Evolutionary conservation across 2,329 filamentous ascomycete species (phyloP).

Genomic region (Pyricularia pennisetigena): DNA sequence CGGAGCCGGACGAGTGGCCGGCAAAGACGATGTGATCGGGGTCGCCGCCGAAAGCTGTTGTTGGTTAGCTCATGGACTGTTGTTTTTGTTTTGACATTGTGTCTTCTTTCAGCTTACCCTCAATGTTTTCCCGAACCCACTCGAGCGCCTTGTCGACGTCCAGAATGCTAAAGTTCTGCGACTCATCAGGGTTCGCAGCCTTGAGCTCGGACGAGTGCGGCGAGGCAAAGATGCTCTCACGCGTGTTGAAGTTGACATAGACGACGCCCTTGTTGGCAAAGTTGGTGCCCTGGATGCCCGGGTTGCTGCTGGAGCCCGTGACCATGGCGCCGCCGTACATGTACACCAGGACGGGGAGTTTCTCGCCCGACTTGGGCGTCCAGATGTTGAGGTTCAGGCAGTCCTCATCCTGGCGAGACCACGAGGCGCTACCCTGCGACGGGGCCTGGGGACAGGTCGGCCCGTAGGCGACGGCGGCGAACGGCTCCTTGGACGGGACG

Average conservation of each 20-base stretch:
- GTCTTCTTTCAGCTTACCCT: background rate
- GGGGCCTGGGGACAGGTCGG: slow-evolving; percentile 1
- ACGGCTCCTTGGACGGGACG: background rate
- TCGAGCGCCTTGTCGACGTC: slow-evolving; percentile 3
- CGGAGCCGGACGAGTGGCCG: slow-evolving; percentile 2
- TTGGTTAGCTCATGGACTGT: background rate
- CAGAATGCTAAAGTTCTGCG: slow-evolving; percentile 5
- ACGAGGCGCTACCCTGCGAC: background rate
- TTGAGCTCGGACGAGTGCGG: background rate
- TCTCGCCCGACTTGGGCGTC: background rate
- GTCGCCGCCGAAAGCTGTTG: background rate
- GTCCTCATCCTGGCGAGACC: background rate
- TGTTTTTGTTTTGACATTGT: background rate
- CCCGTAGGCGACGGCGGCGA: background rate
- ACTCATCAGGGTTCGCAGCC: background rate
- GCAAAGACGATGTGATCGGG: slow-evolving; percentile 2
- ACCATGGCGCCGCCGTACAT: slow-evolving; percentile 5
- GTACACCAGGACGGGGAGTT: slow-evolving; percentile 1
- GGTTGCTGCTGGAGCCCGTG: slow-evolving; percentile 1
- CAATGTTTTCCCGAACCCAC: background rate
- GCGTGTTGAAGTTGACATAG: slow-evolving; percentile 3
- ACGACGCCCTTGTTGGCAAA: slow-evolving; percentile 2
- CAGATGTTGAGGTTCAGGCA: slow-evolving; percentile 2
- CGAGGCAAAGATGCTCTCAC: slow-evolving; percentile 4
- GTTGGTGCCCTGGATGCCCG: background rate